Evolutionary conservation across 306 rosid genomes (phyloP).

Genomic region (Inga leiocalycina): DNA sequence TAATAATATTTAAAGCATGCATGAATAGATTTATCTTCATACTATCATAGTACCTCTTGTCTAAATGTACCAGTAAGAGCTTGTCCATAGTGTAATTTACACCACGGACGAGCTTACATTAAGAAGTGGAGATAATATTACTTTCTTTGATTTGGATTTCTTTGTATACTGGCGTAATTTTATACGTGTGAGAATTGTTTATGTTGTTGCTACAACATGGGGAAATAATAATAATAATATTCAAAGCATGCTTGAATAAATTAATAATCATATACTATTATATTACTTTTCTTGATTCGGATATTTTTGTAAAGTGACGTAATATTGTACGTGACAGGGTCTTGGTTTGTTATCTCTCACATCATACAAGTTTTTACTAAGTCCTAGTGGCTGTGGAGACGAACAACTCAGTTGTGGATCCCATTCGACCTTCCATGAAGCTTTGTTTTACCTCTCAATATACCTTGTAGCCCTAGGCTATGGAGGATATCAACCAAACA

Average conservation of each 20-base stretch:
- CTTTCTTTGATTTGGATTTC: no score
- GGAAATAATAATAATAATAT: no score
- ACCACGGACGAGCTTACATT: no score
- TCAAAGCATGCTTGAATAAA: background rate
- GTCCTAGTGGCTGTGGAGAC: conserved; percentile 73
- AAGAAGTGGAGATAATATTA: no score
- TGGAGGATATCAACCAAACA: conserved; percentile 84
- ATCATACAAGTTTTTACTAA: conserved; percentile 57
- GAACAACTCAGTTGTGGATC: conserved; percentile 51
- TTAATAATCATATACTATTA: background rate
- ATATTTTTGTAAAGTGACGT: background rate
- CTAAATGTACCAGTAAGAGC: no score
- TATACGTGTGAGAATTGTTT: no score
- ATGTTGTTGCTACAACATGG: no score
- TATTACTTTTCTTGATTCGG: no score
- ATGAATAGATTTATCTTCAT: no score
- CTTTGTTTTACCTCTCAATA: conserved; percentile 62
- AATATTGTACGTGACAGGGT: conserved; percentile 47
- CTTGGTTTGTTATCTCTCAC: conserved; percentile 57
- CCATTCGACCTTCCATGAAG: conserved; percentile 41
- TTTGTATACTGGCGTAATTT: no score
- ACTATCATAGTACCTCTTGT: background rate
- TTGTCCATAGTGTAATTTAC: no score
- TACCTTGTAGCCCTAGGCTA: conserved; percentile 76
- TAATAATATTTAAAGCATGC: background rate